A percentile compares a stretch with the other conserved stretches of the same genome.
Conservation (phyloP, 2,329 filamentous ascomycete genomes). For the Chaetomiaceae sp. region DNA sequence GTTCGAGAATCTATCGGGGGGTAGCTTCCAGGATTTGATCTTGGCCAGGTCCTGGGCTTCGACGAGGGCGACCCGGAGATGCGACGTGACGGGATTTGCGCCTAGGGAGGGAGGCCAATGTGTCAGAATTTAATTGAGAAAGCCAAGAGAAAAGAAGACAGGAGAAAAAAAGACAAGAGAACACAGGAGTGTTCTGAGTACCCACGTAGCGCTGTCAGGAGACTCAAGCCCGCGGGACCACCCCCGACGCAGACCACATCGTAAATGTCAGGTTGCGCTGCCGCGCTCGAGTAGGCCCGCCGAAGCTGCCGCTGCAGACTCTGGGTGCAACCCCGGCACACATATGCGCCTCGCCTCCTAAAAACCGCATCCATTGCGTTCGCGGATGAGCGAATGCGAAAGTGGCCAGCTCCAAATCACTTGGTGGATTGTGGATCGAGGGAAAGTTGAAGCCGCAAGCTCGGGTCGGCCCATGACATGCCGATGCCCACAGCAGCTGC, state of each 20-base stretch:
- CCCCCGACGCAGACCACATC: conserved; percentile 91
- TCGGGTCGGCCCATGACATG: too few species aligned
- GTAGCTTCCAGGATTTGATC: conserved; percentile 61
- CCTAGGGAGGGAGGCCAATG: conserved; percentile 48
- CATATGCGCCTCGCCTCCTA: conserved; percentile 30
- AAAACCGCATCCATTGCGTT: conserved; percentile 26
- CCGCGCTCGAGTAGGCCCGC: conserved; percentile 41
- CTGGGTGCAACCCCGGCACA: conserved; percentile 47
- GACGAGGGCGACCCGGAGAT: conserved; percentile 79
- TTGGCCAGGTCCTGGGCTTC: conserved; percentile 82
- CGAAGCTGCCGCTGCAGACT: conserved; percentile 35
- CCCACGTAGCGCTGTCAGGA: conserved; percentile 71
- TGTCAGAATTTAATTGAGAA: background rate
- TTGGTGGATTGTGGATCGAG: background rate
- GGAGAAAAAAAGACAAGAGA: too few species aligned
- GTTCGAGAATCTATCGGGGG: conserved; percentile 74
- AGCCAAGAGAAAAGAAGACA: too few species aligned
- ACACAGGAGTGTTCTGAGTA: conserved; percentile 4
- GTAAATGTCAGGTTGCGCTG: conserved; percentile 65
- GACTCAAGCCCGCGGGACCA: conserved; percentile 81
- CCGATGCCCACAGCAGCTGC: too few species aligned
- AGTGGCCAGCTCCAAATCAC: background rate
- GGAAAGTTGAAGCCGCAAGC: conserved; percentile 1
- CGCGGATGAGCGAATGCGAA: background rate
- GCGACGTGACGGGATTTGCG: conserved; percentile 67